Evolutionary conservation across 2,329 filamentous ascomycete species (phyloP), one percentile per base, ranked within the genome.

Genomic region (Aspergillus brunneoviolaceus): DNA sequence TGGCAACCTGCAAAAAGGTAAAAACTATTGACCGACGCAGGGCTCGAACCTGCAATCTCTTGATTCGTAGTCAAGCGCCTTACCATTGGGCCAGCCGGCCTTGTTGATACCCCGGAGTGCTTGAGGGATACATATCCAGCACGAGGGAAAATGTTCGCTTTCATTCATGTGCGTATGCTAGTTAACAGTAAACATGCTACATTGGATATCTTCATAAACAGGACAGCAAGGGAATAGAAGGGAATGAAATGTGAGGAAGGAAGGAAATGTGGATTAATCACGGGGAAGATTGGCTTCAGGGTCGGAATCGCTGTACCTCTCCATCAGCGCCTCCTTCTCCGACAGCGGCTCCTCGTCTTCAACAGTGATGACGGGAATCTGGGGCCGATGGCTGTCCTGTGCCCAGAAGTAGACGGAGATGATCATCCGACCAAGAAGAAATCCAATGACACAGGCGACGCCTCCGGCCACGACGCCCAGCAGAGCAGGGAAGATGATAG

Each of bases 11-110:
- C 10, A 10, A 35, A 35, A 35, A 1, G 49, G 12, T 25, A 54
- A 60, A 70, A 69, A 69, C 60, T 10, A 60, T 49, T 74, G 72
- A 74, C 71, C 72, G 70, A 74, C 72, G 72, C 71, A 74, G 72
- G 72, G 67, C 52, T 80, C 77, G 77, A 79, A 80, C 78, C 77
- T 78, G 74, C 76, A 80, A 79, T 79, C 78, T 80, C 76, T 79
- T 79, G 78, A 80, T 80, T 78, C 78, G 78, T 79, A 80, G 78
- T 80, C 78, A 80, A 79, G 76, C 78, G 77, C 78, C 77, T 80
- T 80, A 74, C 78, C 78, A 66, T 64, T 65, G 60, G 60, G 58
- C 55, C 59, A 62, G 58, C 58, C 54, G 58, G 58, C 58, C 58
- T 60, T 49, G 11, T 31, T 48, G 27, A 21, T 21, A 21, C 21